A percentile compares a stretch with the other conserved stretches of the same genome.
phyloP scores from a whole-genome alignment of 805 yeast genomes.

The Priceomyces melissophilus region DNA sequence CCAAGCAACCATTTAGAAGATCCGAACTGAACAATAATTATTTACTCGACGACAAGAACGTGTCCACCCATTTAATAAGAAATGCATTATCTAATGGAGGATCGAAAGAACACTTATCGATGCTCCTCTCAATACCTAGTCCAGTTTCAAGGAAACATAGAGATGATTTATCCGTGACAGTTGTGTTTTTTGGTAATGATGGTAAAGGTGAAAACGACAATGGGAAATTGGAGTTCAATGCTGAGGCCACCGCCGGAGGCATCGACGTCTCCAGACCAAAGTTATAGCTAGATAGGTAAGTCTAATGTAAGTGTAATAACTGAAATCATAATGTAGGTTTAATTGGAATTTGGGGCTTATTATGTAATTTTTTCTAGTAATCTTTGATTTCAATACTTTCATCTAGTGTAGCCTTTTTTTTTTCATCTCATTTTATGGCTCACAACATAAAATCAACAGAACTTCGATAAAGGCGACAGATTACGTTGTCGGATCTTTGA shows the following conservation, averaged over 20 bases:
- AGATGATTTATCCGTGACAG: constrained; percentile 95
- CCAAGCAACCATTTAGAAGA: constrained; percentile 75
- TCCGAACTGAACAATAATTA: constrained; percentile 38
- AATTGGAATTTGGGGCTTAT: no score
- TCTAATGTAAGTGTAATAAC: no score
- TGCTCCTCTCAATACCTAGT: constrained; percentile 85
- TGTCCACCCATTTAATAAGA: constrained; percentile 87
- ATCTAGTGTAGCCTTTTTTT: no score
- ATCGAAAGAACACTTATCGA: constrained; percentile 79
- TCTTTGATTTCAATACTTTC: no score
- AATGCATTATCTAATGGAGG: constrained; percentile 90
- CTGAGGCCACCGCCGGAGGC: constrained; percentile 60
- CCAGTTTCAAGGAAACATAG: constrained; percentile 90
- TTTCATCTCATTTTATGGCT: no score
- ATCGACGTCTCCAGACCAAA: constrained; percentile 44
- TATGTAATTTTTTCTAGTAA: no score
- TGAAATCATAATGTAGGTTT: no score
- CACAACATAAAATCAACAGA: no score
- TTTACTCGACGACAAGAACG: constrained; percentile 78
- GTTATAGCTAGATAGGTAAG: constrained; percentile 16
- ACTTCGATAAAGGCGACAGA: no score
- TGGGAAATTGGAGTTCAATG: constrained; percentile 54
- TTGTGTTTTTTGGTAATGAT: constrained; percentile 81
- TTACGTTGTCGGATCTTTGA: no score
- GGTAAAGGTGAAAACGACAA: constrained; percentile 35